Evolutionary conservation across 495 filamentous ascomycete species (phyloP), one percentile per base, ranked within the genome.

Genomic region (Hypoxylon lienhwacheense): DNA sequence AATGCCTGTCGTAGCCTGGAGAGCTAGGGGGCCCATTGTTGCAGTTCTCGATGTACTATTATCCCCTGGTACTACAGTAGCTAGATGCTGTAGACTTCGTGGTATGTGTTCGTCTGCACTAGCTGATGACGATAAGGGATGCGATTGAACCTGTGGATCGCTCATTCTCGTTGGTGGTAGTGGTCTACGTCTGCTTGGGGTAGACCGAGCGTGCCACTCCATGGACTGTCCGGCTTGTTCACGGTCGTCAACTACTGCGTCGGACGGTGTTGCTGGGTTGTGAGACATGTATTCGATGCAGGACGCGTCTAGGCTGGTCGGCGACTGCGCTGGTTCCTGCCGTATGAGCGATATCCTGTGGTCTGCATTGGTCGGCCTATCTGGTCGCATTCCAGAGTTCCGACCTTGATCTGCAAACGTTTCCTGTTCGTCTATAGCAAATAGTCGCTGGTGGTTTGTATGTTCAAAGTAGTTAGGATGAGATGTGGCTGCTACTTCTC

Each of bases 401-500:
- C 7, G 15, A 15, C 33, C 43, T 14, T 37, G 41, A 36, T 24
- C 5, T 8, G 19, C 3, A 37, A 17, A 21, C 3, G 1, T 33
- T 3, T 39, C 33, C 19, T 7, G 33, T 8, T 20, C 33, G 34
- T 36, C 15, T 4, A 19, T 15, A 42, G 54, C 34, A 21, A 12
- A 8, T 51, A 35, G 55, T 55, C 22, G 21, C 16, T 28, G 65
- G 19, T 31, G 21, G 21, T 43, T 16, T 11, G 15, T 8, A 26
- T 37, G 20, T 40, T 43, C 25, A 3, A 16, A 35, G 21, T 33
- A 53, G 0, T 47, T 35, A 12, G 43, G 6, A 34, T 35, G 47
- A 29, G 58, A 33, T 6, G 48, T 37, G 1, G 59, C 62, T 7
- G 62, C 39, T 21, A 67, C 32, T 52, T 67, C 65, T 19, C 46